A percentile compares a stretch with the other conserved stretches of the same genome.
Conservation (phyloP, 257 asterid species). For the Solanum sitiens region DNA sequence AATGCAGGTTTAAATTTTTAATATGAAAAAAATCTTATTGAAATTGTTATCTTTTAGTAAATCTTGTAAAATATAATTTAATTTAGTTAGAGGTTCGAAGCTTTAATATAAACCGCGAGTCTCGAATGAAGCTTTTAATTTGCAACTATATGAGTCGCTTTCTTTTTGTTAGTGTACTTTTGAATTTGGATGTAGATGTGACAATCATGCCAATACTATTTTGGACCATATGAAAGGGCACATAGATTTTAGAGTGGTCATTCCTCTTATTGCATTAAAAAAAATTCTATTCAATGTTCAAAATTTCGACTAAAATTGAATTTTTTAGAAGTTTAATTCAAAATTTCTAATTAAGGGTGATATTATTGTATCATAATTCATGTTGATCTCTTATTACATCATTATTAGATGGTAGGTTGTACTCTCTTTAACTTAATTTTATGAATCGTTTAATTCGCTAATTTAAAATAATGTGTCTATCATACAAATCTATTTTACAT, state of each 20-base stretch:
- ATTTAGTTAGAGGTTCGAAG: background rate
- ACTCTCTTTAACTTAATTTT: background rate
- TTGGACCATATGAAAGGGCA: background rate
- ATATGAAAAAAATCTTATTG: no score
- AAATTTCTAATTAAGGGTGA: fast-evolving
- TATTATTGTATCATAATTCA: no score
- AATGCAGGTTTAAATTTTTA: fast-evolving
- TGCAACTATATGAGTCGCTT: background rate
- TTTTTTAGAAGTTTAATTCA: fast-evolving
- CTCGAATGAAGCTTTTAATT: background rate
- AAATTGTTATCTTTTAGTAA: no score
- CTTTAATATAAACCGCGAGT: no score
- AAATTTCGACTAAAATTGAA: fast-evolving
- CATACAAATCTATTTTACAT: background rate
- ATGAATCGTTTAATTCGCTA: no score
- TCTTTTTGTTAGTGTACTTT: background rate
- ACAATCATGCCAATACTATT: background rate
- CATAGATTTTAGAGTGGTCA: background rate
- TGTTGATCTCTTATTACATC: no score
- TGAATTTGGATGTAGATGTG: background rate
- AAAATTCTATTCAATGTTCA: no score
- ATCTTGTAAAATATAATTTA: no score
- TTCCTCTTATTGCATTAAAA: background rate
- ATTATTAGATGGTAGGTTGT: background rate
- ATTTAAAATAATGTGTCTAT: background rate